These are phyloP conservation scores for Cordyceps cicadae DNA, from an alignment of 2,329 filamentous ascomycete genomes.

Conservation along the genomic window DNA sequence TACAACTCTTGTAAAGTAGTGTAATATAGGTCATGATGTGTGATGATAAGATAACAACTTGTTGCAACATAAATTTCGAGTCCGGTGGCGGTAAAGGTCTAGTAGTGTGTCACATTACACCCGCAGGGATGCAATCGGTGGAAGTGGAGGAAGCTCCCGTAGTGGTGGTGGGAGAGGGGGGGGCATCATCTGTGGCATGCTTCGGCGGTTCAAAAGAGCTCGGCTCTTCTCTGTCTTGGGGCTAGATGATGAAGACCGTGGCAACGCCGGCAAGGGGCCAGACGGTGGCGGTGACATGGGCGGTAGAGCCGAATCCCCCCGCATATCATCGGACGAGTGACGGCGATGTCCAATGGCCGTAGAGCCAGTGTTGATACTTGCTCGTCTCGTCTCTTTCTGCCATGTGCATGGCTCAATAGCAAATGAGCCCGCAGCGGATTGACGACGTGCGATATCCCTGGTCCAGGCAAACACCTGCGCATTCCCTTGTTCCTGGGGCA, in stretches of 20 bases:
- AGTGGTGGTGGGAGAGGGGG: conserved; percentile 48
- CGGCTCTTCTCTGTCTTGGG: conserved; percentile 18
- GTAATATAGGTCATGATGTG: background rate
- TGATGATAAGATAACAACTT: background rate
- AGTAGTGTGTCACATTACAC: background rate
- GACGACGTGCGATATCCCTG: background rate
- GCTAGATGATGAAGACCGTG: conserved; percentile 18
- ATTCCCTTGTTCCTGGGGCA: background rate
- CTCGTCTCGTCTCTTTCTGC: background rate
- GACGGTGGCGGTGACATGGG: conserved; percentile 22
- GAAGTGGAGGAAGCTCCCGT: conserved; percentile 46
- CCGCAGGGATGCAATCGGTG: conserved; percentile 20
- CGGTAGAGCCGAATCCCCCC: background rate
- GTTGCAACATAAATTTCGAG: background rate
- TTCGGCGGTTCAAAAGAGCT: conserved; percentile 31
- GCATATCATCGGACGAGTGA: conserved; percentile 8
- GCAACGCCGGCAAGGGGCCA: conserved; percentile 25
- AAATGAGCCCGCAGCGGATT: background rate
- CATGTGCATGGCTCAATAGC: background rate
- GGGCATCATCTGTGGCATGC: conserved; percentile 40
- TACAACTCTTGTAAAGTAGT: background rate
- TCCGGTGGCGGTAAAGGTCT: conserved; percentile 1
- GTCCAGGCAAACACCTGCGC: conserved; percentile 4
- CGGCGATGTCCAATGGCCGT: background rate
- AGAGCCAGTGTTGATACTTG: background rate